phyloP scores from a whole-genome alignment of 2,329 filamentous ascomycete genomes.

The Alternaria gansuensis region DNA sequence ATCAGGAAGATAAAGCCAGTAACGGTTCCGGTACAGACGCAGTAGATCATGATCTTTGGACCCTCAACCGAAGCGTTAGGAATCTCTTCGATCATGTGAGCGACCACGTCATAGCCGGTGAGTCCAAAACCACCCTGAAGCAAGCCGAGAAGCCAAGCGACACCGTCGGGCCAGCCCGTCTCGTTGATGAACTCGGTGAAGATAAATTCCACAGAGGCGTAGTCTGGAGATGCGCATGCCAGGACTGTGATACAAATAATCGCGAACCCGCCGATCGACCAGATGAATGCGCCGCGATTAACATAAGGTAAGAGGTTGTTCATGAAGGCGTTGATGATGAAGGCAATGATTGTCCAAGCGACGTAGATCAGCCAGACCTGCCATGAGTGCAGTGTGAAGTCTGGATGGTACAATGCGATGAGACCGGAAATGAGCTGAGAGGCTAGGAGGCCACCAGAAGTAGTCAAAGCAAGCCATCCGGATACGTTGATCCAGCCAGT shows the following conservation, averaged over 20 bases:
- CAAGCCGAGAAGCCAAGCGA: constrained; percentile 63
- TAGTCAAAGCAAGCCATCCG: constrained; percentile 73
- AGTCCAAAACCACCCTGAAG: constrained; percentile 65
- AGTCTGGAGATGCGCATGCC: constrained; percentile 71
- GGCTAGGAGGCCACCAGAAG: constrained; percentile 72
- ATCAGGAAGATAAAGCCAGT: constrained; percentile 71
- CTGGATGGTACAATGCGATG: constrained; percentile 67
- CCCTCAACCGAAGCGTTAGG: constrained; percentile 67
- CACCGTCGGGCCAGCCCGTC: constrained; percentile 73
- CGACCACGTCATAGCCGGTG: constrained; percentile 64
- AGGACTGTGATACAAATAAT: constrained; percentile 75
- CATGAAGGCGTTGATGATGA: constrained; percentile 71
- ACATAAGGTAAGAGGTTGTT: constrained; percentile 69
- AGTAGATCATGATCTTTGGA: constrained; percentile 72
- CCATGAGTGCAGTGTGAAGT: constrained; percentile 68
- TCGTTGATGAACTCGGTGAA: constrained; percentile 73
- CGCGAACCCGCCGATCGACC: constrained; percentile 73
- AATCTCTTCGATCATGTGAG: constrained; percentile 68
- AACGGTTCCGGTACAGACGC: constrained; percentile 68
- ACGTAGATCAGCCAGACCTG: constrained; percentile 79
- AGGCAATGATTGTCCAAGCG: constrained; percentile 67
- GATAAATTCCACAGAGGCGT: constrained; percentile 70
- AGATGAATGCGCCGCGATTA: constrained; percentile 74
- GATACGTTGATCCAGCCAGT: constrained; percentile 78
- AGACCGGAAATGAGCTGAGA: constrained; percentile 73